Evolutionary conservation across 2,329 filamentous ascomycete genomes (phyloP).

Genomic region (Xylariaceae sp.): DNA sequence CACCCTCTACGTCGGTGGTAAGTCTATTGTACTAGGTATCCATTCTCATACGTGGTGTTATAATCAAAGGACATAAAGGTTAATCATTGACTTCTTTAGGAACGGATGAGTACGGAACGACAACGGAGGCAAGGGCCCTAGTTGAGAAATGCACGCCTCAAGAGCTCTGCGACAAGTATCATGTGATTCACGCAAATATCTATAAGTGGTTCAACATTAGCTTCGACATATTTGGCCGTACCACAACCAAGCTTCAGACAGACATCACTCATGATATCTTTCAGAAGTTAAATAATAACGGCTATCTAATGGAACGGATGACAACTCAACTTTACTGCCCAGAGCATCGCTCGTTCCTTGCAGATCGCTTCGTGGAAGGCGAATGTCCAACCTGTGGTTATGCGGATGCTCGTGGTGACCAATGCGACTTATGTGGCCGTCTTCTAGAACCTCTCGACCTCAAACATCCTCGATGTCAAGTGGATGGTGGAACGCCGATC

Average conservation of each 20-base stretch:
- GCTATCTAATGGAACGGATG: conserved; percentile 14
- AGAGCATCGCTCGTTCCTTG: conserved; percentile 21
- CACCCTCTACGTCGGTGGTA: conserved; percentile 27
- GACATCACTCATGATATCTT: conserved; percentile 25
- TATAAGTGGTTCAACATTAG: conserved; percentile 30
- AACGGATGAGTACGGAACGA: conserved; percentile 28
- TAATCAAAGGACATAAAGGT: conserved; percentile 10
- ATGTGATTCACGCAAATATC: conserved; percentile 24
- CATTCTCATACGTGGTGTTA: conserved; percentile 1
- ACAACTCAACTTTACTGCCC: conserved; percentile 25
- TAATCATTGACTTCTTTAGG: conserved; percentile 15
- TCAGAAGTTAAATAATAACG: conserved; percentile 17
- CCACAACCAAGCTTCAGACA: conserved; percentile 24
- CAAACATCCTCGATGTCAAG: conserved; percentile 23
- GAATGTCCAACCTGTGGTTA: conserved; percentile 24
- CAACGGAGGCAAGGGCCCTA: conserved; percentile 27
- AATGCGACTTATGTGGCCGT: conserved; percentile 24
- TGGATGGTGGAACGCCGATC: conserved; percentile 18
- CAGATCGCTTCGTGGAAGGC: conserved; percentile 25
- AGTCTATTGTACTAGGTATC: conserved; percentile 10
- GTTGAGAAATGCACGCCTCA: conserved; percentile 23
- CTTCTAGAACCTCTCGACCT: conserved; percentile 25
- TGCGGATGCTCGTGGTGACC: conserved; percentile 22
- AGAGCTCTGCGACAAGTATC: conserved; percentile 29
- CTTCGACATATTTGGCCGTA: conserved; percentile 28